A percentile compares a stretch with the other conserved stretches of the same genome.
phyloP scores from a whole-genome alignment of 2,329 filamentous ascomycete species.

The Colletotrichum tofieldiae region DNA sequence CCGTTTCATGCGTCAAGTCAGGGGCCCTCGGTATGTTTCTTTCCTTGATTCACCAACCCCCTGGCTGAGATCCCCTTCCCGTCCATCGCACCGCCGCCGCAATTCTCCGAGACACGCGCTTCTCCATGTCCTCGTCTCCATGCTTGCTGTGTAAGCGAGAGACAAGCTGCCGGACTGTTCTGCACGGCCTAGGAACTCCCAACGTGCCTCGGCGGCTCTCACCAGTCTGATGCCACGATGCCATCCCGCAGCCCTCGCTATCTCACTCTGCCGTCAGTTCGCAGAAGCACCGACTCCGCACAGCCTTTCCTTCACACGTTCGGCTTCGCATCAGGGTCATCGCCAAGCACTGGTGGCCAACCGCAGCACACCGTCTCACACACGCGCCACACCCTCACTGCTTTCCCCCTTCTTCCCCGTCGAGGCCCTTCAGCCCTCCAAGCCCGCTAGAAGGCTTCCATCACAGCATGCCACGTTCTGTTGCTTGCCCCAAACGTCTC shows the following conservation, averaged over 20 bases:
- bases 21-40: conserved; percentile 18
- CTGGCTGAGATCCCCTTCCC: background rate
- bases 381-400: background rate
- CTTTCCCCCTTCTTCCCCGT: background rate
- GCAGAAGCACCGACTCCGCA: conserved; percentile 15
- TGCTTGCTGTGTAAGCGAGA: background rate
- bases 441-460: conserved; percentile 39
- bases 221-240: background rate
- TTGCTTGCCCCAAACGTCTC: conserved; percentile 10
- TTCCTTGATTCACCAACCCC: conserved; percentile 2
- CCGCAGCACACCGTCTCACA: background rate
- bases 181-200: background rate
- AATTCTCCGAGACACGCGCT: conserved; percentile 10
- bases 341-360: background rate
- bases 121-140: background rate
- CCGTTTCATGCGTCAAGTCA: conserved; percentile 23
- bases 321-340: conserved; percentile 13
- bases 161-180: background rate
- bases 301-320: conserved; percentile 13
- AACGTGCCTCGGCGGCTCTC: background rate
- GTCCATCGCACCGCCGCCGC: background rate
- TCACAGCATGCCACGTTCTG: conserved; percentile 24
- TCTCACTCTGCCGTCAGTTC: background rate
- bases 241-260: background rate
- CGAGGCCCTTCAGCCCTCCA: conserved; percentile 4